Base-by-base conservation (phyloP, 2,329 filamentous ascomycete species). In the Tolypocladium pustulatum region DNA sequence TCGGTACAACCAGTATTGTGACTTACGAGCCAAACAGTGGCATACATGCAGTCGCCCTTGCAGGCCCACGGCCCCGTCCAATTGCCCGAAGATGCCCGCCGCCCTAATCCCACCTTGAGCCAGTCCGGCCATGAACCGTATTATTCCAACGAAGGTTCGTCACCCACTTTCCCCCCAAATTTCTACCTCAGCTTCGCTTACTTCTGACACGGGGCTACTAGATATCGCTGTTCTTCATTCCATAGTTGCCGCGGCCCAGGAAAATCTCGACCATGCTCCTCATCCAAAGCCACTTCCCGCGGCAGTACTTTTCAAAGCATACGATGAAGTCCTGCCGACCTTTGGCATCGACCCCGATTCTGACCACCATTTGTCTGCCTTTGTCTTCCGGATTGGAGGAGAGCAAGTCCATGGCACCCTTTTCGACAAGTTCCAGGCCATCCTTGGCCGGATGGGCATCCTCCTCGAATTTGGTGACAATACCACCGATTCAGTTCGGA, bases 191-290 rank as follows among this genome's bases (percentile, higher is more conserved):
- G 25, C 22, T 13, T 46, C 38, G 20, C 6, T 32, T 15, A 4
- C 41, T 22, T 12, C 30, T 60, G 25, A 57, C 55, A 58, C 1
- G 32, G 12, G 27, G 27, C 9, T 17, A n/a, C 20, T 41, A 91
- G 92, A 95, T 76, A 89, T 96, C 71, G 81, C 83, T 61, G 80
- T 91, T 61, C 79, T 96, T 59, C 88, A 91, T 72, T 81, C 88
- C 60, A 89, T 96, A 67, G 86, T 95, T 67, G 77, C 79, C 61
- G 80, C 81, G 65, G 91, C 90, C 51, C 84, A 92, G 73, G 76
- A 82, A 46, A 79, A 89, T 36, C 78, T 84, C 57, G 75, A 81
- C 53, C 73, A 72, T 13, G 75, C 83, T 2, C 77, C 83, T 1
- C 81, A 86, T 59, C 80, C 80, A 55, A 82, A 88, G 65, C 81